Conservation (phyloP, 495 filamentous ascomycete genomes). For the Staphylotrichum tortipilum region DNA sequence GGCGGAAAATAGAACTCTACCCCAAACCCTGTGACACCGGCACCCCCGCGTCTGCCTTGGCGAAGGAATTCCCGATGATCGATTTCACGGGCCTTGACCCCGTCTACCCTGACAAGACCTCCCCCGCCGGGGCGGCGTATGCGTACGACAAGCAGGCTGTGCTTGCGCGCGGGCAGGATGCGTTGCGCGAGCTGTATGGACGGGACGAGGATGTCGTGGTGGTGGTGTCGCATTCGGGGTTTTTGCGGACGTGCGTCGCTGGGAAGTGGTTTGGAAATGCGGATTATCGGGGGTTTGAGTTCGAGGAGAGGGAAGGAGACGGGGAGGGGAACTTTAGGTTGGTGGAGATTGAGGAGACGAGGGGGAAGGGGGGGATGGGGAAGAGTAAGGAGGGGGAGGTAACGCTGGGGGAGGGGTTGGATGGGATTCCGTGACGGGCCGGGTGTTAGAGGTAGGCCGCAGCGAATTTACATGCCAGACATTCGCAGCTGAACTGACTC, state of each 20-base stretch:
- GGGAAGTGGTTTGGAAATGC: slow-evolving; percentile 44
- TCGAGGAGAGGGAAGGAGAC: slow-evolving; percentile 28
- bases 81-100: slow-evolving; percentile 45
- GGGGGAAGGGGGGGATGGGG: slow-evolving; percentile 8
- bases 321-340: not conserved
- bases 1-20: slow-evolving; percentile 40
- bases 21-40: slow-evolving; percentile 50
- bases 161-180: slow-evolving; percentile 35
- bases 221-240: slow-evolving; percentile 49
- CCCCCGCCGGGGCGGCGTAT: slow-evolving; percentile 30
- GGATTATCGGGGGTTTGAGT: slow-evolving; percentile 52
- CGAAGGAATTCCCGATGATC: slow-evolving; percentile 38
- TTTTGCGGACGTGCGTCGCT: slow-evolving; percentile 39
- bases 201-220: slow-evolving; percentile 42
- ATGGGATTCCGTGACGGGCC: not conserved
- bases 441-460: not conserved
- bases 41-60: slow-evolving; percentile 29
- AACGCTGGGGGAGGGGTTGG: slow-evolving; percentile 2
- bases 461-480: no score
- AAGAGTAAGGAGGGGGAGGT: slow-evolving; percentile 2
- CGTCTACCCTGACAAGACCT: slow-evolving; percentile 46
- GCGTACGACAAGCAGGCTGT: slow-evolving; percentile 36
- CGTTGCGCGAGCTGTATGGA: slow-evolving; percentile 34
- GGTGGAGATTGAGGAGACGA: slow-evolving; percentile 19
- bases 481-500: no score